Evolutionary conservation across 2,329 filamentous ascomycete genomes (phyloP).

Genomic region (Scytalidium lignicola): DNA sequence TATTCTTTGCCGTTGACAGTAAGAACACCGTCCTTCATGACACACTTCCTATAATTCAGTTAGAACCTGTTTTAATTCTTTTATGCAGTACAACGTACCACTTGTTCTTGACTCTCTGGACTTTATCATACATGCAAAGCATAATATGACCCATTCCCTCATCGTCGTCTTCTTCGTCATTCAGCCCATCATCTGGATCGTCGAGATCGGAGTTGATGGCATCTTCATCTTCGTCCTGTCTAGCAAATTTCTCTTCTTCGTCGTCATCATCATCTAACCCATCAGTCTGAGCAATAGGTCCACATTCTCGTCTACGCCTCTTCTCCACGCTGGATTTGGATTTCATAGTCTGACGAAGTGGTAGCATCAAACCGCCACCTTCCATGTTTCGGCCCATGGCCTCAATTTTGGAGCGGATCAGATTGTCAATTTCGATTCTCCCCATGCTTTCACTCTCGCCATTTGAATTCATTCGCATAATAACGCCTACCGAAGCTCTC

Average conservation of each 20-base stretch:
- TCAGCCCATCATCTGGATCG: slow-evolving; percentile 80
- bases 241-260: slow-evolving; percentile 52
- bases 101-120: slow-evolving; percentile 98
- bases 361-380: slow-evolving; percentile 70
- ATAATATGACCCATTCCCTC: slow-evolving; percentile 84
- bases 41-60: slow-evolving; percentile 72
- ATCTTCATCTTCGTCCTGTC: slow-evolving; percentile 72
- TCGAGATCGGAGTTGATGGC: slow-evolving; percentile 98
- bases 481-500: slow-evolving; percentile 42
- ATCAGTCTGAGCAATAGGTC: slow-evolving; percentile 48
- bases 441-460: slow-evolving; percentile 52
- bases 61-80: not conserved
- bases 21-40: slow-evolving; percentile 91
- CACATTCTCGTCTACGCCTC: slow-evolving; percentile 12
- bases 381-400: slow-evolving; percentile 64
- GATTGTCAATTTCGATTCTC: slow-evolving; percentile 59
- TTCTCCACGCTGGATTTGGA: slow-evolving; percentile 33
- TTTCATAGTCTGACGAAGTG: slow-evolving; percentile 42
- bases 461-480: slow-evolving; percentile 51
- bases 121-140: slow-evolving; percentile 99
- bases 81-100: slow-evolving; percentile 50
- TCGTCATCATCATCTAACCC: slow-evolving; percentile 51
- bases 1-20: slow-evolving; percentile 94
- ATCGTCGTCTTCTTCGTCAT: slow-evolving; percentile 83
- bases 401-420: slow-evolving; percentile 65